Evolutionary conservation across 257 asterid genomes (phyloP).

Genomic region (Datura wrightii): DNA sequence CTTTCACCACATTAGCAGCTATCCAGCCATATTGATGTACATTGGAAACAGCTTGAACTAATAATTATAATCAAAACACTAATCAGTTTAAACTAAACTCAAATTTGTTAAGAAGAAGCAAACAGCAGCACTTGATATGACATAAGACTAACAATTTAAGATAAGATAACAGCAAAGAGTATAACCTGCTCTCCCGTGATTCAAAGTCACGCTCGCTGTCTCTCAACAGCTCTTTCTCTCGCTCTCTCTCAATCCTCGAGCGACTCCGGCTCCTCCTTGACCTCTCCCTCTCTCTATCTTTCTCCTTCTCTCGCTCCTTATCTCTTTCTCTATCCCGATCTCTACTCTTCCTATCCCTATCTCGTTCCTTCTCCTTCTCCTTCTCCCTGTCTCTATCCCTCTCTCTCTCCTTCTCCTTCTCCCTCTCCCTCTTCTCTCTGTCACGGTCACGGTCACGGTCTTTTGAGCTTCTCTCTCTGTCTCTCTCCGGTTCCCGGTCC

Average conservation of each 20-base stretch:
- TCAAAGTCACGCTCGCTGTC: conserved; percentile 55
- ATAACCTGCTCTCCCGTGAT: conserved; percentile 82
- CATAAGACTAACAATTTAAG: neutral
- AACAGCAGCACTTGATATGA: neutral
- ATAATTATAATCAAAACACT: neutral
- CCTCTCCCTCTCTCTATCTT: conserved; percentile 54
- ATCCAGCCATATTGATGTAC: conserved; percentile 9
- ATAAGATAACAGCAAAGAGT: neutral
- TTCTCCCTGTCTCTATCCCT: conserved; percentile 45
- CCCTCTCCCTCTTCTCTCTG: conserved; percentile 42
- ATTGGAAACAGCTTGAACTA: conserved; percentile 19
- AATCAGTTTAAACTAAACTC: neutral
- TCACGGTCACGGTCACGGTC: conserved; percentile 43
- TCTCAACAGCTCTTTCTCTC: conserved; percentile 61
- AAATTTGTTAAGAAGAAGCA: neutral
- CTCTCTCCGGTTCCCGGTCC: conserved; percentile 54
- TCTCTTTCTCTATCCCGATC: conserved; percentile 41
- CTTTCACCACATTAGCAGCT: conserved; percentile 1
- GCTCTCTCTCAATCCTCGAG: conserved; percentile 54
- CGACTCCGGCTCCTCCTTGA: conserved; percentile 83
- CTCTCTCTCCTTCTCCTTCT: conserved; percentile 39
- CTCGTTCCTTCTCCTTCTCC: conserved; percentile 45
- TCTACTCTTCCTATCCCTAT: conserved; percentile 45
- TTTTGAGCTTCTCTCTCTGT: conserved; percentile 54
- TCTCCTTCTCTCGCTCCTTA: conserved; percentile 38